These are phyloP conservation scores for Candida palmyrensis DNA, from an alignment of 805 yeast genomes.

Conservation along the genomic window DNA sequence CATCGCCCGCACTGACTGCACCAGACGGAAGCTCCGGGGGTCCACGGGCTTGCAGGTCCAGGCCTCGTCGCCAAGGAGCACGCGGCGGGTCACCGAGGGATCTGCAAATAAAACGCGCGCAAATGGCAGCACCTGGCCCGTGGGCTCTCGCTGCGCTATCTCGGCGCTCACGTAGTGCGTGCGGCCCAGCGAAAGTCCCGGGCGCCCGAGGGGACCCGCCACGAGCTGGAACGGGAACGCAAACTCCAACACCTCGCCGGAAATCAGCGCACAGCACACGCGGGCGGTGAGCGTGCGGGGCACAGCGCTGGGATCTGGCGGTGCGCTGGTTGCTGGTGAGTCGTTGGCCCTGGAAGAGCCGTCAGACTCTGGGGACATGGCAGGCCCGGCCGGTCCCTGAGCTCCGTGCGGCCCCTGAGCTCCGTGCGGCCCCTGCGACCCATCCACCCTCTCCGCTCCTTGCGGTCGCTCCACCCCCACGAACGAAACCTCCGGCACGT, in stretches of 20 bases:
- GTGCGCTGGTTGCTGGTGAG: too few species aligned
- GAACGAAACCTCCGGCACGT: slow-evolving; percentile 50
- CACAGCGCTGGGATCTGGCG: slow-evolving; percentile 19
- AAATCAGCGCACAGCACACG: slow-evolving; percentile 39
- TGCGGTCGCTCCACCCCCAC: too few species aligned
- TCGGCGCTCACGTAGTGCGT: too few species aligned
- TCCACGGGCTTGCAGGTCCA: slow-evolving; percentile 49
- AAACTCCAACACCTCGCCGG: slow-evolving; percentile 41
- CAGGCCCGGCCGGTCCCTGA: too few species aligned
- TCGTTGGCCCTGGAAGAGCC: too few species aligned
- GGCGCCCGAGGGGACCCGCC: slow-evolving; percentile 6
- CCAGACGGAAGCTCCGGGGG: slow-evolving; percentile 42
- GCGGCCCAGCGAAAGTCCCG: not conserved
- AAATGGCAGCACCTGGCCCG: slow-evolving; percentile 8
- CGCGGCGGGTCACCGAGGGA: slow-evolving; percentile 26
- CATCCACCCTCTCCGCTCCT: too few species aligned
- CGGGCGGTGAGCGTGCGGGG: slow-evolving; percentile 14
- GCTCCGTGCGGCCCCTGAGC: slow-evolving; percentile 48
- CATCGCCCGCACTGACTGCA: slow-evolving; percentile 41
- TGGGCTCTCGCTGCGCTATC: too few species aligned
- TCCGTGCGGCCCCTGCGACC: slow-evolving; percentile 52
- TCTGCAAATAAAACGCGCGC: slow-evolving; percentile 15
- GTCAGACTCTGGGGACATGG: too few species aligned
- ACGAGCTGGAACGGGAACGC: slow-evolving; percentile 22
- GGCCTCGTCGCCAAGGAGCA: slow-evolving; percentile 40